Evolutionary conservation across 192 early-diverging fungal genomes (phyloP), one percentile per base, ranked within the genome.

Genomic region (Gamsiella multidivaricata): DNA sequence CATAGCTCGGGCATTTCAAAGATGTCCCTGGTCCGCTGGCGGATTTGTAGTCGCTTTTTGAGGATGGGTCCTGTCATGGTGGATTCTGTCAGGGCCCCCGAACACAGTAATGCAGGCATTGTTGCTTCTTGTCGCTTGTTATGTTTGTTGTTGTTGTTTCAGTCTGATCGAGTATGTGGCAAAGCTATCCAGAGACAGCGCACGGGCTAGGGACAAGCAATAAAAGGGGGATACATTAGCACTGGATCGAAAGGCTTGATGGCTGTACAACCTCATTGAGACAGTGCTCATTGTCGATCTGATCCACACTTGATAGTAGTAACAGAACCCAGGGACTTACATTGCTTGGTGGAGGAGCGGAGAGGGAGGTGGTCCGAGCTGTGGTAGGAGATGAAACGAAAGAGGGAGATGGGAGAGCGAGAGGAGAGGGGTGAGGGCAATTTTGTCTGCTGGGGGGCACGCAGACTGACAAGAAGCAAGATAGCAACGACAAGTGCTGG

Each of bases 1-100:
- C 65, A 78, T 4, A 78, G 22, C 55, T 78, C 74, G 5, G 74
- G 65, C 12, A 78, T 36, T 20, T 43, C 29, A 50, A 78, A 59
- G 43, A 42, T 17, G 46, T 20, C 31, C 10, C 14, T 51, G 52
- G 26, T 6, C 2, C 61, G 15, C 3, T n/a, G 41, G 17, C 0
- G 14, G 23, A 39, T 53, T 25, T 57, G 14, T 50, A 54, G 47
- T 14, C 9, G 31, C 26, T 55, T 67, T 42, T 46, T 47, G 45
- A 46, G 12, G 43, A 36, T 1, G 9, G 26, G 25, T 33, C 18
- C n/a, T 32, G 50, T 53, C n/a, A 54, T 20, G 31, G 41, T 22
- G 18, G 42, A 29, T 28, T 43, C 42, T 11, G 52, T 20, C 52
- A 47, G 14, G n/a, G 65, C 26, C 25, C 18, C 67, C n/a, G 58